These are phyloP conservation scores for Aspergillus sp. DNA, from an alignment of 2,329 filamentous ascomycete species.

Conservation along the genomic window DNA sequence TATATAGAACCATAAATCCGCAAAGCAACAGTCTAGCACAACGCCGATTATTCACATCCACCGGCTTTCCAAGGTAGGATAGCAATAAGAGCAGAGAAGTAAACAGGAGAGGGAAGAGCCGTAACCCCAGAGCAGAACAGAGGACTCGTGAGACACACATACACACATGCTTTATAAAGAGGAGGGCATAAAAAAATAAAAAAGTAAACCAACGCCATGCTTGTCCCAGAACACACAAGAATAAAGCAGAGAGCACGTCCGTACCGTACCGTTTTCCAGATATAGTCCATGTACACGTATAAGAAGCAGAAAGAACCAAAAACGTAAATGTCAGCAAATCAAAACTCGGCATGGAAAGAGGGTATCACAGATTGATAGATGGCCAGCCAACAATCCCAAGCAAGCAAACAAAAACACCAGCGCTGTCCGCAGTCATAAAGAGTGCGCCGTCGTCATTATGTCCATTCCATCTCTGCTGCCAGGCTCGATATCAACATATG, in stretches of 20 bases:
- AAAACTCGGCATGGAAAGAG: constrained; percentile 15
- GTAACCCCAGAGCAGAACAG: neutral
- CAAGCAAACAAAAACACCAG: constrained; percentile 11
- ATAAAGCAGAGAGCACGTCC: too few species aligned
- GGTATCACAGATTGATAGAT: constrained; percentile 21
- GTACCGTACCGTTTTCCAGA: too few species aligned
- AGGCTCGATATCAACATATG: neutral
- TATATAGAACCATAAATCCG: neutral
- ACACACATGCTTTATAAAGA: neutral
- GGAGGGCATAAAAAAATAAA: neutral
- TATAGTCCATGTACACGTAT: constrained; percentile 1
- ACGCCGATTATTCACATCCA: too few species aligned
- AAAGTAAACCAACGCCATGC: neutral
- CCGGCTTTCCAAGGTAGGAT: too few species aligned
- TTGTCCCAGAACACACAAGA: neutral
- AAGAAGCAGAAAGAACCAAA: constrained; percentile 2
- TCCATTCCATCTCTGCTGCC: neutral
- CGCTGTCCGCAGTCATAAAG: constrained; percentile 11
- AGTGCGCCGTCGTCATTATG: neutral
- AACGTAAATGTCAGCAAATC: constrained; percentile 3
- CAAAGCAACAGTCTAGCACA: too few species aligned
- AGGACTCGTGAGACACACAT: neutral
- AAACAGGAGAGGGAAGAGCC: neutral
- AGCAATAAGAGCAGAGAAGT: too few species aligned
- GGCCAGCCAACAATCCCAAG: constrained; percentile 7